phyloP scores from a whole-genome alignment of 164 flowering plant species.

The Hamamelis virginiana region DNA sequence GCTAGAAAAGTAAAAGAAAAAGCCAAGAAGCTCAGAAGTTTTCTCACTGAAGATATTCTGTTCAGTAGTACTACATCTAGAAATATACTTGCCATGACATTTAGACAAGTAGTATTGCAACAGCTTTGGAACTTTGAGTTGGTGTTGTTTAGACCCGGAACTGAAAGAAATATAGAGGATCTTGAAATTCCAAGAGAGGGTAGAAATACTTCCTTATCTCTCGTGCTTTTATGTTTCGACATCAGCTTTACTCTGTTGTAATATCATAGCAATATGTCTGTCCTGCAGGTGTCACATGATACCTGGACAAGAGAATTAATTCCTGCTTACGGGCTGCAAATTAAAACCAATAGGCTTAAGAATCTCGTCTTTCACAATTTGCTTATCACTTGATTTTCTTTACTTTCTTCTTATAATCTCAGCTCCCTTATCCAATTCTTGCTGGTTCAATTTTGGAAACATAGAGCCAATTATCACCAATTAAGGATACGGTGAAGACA shows the following conservation, averaged over 20 bases:
- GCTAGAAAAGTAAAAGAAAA: conserved; percentile 76
- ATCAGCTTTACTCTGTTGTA: conserved; percentile 17
- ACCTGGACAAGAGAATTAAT: conserved; percentile 68
- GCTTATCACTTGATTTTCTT: no score
- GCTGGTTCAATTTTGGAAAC: no score
- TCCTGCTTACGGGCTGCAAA: conserved; percentile 68
- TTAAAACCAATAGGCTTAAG: conserved; percentile 42
- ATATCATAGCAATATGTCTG: conserved; percentile 31
- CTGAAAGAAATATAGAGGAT: conserved; percentile 70
- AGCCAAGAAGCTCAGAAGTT: conserved; percentile 56
- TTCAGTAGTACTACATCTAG: conserved; percentile 36
- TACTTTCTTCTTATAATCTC: no score
- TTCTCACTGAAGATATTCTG: conserved; percentile 49
- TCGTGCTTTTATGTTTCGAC: conserved; percentile 1
- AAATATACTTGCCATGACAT: conserved; percentile 89
- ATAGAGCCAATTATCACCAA: no score
- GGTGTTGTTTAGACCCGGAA: conserved; percentile 60
- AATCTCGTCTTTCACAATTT: conserved; percentile 5
- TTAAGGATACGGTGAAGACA: no score
- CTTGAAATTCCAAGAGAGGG: conserved; percentile 82
- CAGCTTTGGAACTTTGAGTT: conserved; percentile 76
- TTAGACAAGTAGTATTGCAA: conserved; percentile 81
- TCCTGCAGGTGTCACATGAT: conserved; percentile 49
- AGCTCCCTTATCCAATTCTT: no score
- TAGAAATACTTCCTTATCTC: conserved; percentile 11